Conservation (phyloP, 2,329 filamentous ascomycete species). For the Pestalotiopsis sp. region DNA sequence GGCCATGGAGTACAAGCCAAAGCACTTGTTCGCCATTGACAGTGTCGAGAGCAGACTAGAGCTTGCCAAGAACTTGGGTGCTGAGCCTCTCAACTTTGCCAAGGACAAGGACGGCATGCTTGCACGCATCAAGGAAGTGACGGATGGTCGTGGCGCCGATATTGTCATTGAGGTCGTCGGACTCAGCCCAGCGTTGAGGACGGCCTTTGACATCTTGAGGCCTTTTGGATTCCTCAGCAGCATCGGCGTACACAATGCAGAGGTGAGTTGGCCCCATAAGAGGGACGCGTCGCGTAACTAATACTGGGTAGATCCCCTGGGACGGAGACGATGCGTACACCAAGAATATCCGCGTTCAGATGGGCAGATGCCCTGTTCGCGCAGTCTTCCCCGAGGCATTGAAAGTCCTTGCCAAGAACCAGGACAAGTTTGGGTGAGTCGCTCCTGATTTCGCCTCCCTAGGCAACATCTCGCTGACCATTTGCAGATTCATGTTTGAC, state of each 20-base stretch:
- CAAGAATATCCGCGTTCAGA: conserved; percentile 74
- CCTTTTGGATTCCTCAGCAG: conserved; percentile 76
- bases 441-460: background rate
- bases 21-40: conserved; percentile 78
- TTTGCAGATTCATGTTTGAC: conserved; percentile 64
- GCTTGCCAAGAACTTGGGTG: conserved; percentile 73
- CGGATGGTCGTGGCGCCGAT: conserved; percentile 81
- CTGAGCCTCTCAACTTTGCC: conserved; percentile 80
- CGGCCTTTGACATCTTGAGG: conserved; percentile 71
- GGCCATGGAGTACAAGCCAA: conserved; percentile 74
- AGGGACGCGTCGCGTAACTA: background rate
- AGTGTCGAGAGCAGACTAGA: conserved; percentile 75
- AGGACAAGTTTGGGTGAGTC: conserved; percentile 40
- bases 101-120: conserved; percentile 67
- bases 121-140: conserved; percentile 72
- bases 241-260: conserved; percentile 75
- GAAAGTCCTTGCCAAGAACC: conserved; percentile 16
- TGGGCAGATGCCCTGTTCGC: conserved; percentile 73
- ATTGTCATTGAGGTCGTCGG: conserved; percentile 81
- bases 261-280: conserved; percentile 49
- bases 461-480: background rate
- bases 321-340: conserved; percentile 33
- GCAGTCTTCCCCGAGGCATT: conserved; percentile 16
- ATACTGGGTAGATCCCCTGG: conserved; percentile 52
- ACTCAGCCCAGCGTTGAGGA: conserved; percentile 67